Conservation (phyloP, 1,284 basidiomycete species). For the Somion occarium region DNA sequence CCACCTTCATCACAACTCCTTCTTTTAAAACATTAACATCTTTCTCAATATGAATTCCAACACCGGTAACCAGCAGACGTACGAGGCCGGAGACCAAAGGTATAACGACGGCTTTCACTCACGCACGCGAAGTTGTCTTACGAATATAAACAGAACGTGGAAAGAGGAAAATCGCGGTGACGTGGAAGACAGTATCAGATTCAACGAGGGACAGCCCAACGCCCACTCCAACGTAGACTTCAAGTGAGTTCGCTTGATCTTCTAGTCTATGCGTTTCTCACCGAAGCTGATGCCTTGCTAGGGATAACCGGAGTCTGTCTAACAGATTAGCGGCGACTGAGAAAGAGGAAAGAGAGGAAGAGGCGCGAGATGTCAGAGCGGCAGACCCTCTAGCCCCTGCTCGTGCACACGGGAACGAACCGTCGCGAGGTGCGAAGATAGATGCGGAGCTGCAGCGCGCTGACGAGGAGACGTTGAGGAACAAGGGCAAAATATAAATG, state of each 20-base stretch:
- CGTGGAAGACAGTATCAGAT: slow-evolving; percentile 5
- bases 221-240: slow-evolving; percentile 35
- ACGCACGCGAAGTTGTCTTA: slow-evolving; percentile 5
- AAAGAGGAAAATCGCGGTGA: slow-evolving; percentile 3
- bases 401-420: slow-evolving; percentile 50
- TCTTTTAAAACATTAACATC: neutral
- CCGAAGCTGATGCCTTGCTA: slow-evolving; percentile 15
- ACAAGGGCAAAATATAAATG: slow-evolving; percentile 37
- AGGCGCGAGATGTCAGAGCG: slow-evolving; percentile 25
- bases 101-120: too few relatives aligned
- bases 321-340: slow-evolving; percentile 32
- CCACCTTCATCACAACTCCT: too few relatives aligned
- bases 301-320: slow-evolving; percentile 36
- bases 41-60: slow-evolving; percentile 37
- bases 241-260: slow-evolving; percentile 27
- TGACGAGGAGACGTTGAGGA: slow-evolving; percentile 42
- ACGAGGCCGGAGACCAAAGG: slow-evolving; percentile 40
- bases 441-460: slow-evolving; percentile 53
- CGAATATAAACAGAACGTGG: slow-evolving; percentile 14
- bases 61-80: slow-evolving; percentile 39
- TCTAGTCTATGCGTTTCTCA: neutral
- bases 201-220: slow-evolving; percentile 20
- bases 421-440: slow-evolving; percentile 54
- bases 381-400: slow-evolving; percentile 40
- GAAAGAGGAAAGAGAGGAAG: slow-evolving; percentile 24